Evolutionary conservation across 345 rosid species (phyloP).

Genomic region (Brassica cretica): DNA sequence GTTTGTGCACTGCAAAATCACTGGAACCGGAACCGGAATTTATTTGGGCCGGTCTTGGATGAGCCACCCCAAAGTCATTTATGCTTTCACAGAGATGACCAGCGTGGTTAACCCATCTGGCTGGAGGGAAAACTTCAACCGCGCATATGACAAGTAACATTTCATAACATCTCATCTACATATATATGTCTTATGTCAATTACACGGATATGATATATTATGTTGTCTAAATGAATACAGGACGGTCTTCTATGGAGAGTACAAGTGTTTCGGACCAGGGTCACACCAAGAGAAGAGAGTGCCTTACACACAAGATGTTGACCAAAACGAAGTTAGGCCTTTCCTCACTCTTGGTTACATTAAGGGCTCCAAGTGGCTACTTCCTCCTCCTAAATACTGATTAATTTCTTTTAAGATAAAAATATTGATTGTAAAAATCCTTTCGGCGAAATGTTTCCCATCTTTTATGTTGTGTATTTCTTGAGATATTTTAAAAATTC

Average conservation of each 20-base stretch:
- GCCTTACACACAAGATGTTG: conserved; percentile 43
- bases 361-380: conserved; percentile 38
- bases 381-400: conserved; percentile 41
- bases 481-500: not conserved
- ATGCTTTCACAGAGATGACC: conserved; percentile 52
- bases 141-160: conserved; percentile 40
- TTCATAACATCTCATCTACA: conserved; percentile 1
- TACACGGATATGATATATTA: not conserved
- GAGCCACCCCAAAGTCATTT: conserved; percentile 48
- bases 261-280: conserved; percentile 56
- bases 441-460: not conserved
- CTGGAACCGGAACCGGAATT: conserved; percentile 45
- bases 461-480: not conserved
- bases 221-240: conserved; percentile 32
- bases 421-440: not conserved
- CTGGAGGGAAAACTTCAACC: conserved; percentile 48
- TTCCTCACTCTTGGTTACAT: conserved; percentile 40
- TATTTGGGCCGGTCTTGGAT: conserved; percentile 71
- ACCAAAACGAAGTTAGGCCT: conserved; percentile 26
- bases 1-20: conserved; percentile 57
- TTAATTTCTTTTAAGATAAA: not conserved
- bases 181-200: not conserved
- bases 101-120: conserved; percentile 44
- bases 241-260: conserved; percentile 53
- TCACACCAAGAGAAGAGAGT: conserved; percentile 35